These are phyloP conservation scores for Halenospora varia DNA, from an alignment of 495 filamentous ascomycete species.

Conservation along the genomic window DNA sequence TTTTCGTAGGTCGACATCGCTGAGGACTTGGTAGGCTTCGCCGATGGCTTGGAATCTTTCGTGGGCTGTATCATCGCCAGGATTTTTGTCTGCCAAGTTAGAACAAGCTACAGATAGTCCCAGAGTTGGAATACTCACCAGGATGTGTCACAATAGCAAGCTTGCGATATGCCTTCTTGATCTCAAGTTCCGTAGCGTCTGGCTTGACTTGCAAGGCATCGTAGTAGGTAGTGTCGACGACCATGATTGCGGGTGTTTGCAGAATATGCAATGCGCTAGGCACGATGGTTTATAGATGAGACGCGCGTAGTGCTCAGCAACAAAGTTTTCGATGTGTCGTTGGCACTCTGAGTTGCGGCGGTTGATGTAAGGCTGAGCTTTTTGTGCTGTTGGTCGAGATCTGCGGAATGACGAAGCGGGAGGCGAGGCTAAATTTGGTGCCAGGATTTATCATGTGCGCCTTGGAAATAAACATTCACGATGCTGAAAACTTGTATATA, in stretches of 20 bases:
- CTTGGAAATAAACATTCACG: neutral
- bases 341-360: neutral
- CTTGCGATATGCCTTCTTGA: slow-evolving; percentile 99
- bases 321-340: neutral
- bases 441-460: neutral
- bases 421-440: neutral
- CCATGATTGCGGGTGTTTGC: slow-evolving; percentile 48
- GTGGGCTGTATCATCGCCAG: slow-evolving; percentile 91
- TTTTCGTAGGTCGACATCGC: slow-evolving; percentile 76
- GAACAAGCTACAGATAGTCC: neutral
- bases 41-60: slow-evolving; percentile 92
- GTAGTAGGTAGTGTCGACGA: slow-evolving; percentile 84
- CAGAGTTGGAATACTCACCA: slow-evolving; percentile 33
- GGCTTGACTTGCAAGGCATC: slow-evolving; percentile 85
- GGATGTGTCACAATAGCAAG: slow-evolving; percentile 76
- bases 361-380: neutral
- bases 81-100: slow-evolving; percentile 79
- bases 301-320: neutral
- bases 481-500: neutral
- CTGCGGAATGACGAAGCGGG: slow-evolving; percentile 7
- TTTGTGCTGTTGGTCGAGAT: neutral
- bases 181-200: slow-evolving; percentile 88
- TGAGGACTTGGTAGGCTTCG: slow-evolving; percentile 97
- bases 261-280: neutral
- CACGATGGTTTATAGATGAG: neutral